Percentiles rank a stretch among this genome's conserved stretches.
phyloP scores from a whole-genome alignment of 495 filamentous ascomycete species.

The Thermothielavioides terrestris region DNA sequence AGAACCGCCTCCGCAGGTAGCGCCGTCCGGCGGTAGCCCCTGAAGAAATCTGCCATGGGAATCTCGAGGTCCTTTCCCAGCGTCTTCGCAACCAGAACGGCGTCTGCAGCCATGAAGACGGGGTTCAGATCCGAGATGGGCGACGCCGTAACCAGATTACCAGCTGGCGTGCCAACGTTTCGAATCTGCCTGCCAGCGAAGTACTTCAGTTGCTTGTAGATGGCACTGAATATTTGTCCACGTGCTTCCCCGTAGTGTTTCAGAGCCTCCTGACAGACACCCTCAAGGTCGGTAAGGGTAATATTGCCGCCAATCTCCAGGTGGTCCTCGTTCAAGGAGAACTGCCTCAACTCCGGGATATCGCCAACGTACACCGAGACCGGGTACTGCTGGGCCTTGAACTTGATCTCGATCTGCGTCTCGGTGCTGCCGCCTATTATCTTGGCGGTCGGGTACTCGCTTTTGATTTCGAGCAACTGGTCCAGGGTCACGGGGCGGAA shows the following conservation, averaged over 20 bases:
- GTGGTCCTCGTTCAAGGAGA: conserved; percentile 66
- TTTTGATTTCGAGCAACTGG: conserved; percentile 87
- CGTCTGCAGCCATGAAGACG: conserved; percentile 81
- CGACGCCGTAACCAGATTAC: conserved; percentile 89
- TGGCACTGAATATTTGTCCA: conserved; percentile 65
- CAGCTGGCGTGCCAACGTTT: conserved; percentile 93
- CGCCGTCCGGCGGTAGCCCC: conserved; percentile 78
- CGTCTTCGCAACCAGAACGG: conserved; percentile 69
- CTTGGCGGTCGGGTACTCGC: conserved; percentile 74
- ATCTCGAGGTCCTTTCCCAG: conserved; percentile 63
- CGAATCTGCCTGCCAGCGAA: conserved; percentile 94
- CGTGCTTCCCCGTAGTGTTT: conserved; percentile 62
- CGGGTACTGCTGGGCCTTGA: conserved; percentile 87
- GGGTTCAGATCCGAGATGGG: conserved; percentile 97
- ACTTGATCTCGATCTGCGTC: conserved; percentile 97
- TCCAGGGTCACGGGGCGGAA: conserved; percentile 79
- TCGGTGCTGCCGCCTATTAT: conserved; percentile 94
- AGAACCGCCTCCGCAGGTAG: conserved; percentile 77
- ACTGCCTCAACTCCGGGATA: conserved; percentile 77
- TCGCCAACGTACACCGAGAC: conserved; percentile 90
- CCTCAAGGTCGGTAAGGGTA: conserved; percentile 74
- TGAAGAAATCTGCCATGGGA: conserved; percentile 90
- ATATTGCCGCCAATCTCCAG: conserved; percentile 89
- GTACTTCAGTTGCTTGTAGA: conserved; percentile 75
- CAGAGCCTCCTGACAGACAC: conserved; percentile 65